Conservation (phyloP, 129 eudicot genomes). For the Ambrosia trifida region DNA sequence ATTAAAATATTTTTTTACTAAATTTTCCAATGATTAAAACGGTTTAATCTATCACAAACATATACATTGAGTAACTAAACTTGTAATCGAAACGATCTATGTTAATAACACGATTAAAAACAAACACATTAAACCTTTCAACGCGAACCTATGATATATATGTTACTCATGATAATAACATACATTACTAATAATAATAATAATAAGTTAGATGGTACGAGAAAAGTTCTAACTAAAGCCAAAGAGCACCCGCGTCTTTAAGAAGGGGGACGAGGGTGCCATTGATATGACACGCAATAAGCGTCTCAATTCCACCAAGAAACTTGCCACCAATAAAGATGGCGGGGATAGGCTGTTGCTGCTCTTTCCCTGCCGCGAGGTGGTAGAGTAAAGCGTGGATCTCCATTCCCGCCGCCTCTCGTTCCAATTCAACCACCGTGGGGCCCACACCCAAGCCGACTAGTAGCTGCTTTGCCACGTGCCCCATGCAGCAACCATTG, state of each 20-base stretch:
- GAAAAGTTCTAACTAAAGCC: constrained; percentile 48
- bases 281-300: constrained; percentile 78
- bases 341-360: constrained; percentile 58
- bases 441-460: constrained; percentile 85
- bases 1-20: background rate
- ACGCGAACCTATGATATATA: background rate
- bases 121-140: background rate
- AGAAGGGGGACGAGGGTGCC: constrained; percentile 93
- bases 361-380: constrained; percentile 40
- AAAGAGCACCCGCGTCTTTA: constrained; percentile 91
- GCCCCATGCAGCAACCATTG: constrained; percentile 92
- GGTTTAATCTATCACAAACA: background rate
- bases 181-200: background rate
- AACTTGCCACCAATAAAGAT: constrained; percentile 86
- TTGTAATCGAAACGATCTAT: no score
- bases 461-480: constrained; percentile 81
- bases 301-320: constrained; percentile 78
- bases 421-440: constrained; percentile 65
- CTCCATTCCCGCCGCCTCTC: constrained; percentile 48
- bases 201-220: background rate
- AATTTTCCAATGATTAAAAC: background rate
- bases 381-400: constrained; percentile 58
- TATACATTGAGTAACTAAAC: no score
- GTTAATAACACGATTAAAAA: background rate
- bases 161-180: background rate